Evolutionary conservation across 2,329 filamentous ascomycete genomes (phyloP).

Genomic region (Colletotrichum eleusines): DNA sequence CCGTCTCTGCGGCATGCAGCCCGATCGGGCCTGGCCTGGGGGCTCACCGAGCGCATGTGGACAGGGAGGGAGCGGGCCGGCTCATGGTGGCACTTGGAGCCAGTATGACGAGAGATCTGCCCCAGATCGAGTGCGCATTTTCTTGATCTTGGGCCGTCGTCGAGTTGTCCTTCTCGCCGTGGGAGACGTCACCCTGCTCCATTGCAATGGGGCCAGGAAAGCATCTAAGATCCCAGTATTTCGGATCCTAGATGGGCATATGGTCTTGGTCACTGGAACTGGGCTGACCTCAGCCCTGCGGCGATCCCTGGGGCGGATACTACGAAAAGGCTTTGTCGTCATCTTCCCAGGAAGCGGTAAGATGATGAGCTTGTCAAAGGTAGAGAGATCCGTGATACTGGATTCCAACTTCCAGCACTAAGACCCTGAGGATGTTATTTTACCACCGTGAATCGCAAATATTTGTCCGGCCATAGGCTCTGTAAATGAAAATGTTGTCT

Average conservation of each 20-base stretch:
- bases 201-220: background rate
- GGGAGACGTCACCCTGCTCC: background rate
- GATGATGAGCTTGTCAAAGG: too few relatives aligned
- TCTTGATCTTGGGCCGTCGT: background rate
- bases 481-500: too few relatives aligned
- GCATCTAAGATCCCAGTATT: background rate
- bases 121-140: background rate
- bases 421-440: too few relatives aligned
- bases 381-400: too few relatives aligned
- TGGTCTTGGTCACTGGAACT: background rate
- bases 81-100: constrained; percentile 1
- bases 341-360: fast-evolving
- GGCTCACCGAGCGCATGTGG: constrained; percentile 15
- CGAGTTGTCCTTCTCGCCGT: background rate
- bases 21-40: constrained; percentile 29
- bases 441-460: too few relatives aligned
- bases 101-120: constrained; percentile 3
- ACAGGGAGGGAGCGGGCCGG: background rate
- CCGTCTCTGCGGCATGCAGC: background rate
- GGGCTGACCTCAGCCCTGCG: background rate
- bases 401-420: too few relatives aligned
- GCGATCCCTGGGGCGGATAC: background rate
- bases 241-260: background rate
- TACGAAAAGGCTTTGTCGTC: background rate
- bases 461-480: too few relatives aligned